A percentile compares a stretch with the other conserved stretches of the same genome.
These are phyloP conservation scores for Beauveria medogensis DNA, from an alignment of 2,329 filamentous ascomycete species.

Conservation along the genomic window DNA sequence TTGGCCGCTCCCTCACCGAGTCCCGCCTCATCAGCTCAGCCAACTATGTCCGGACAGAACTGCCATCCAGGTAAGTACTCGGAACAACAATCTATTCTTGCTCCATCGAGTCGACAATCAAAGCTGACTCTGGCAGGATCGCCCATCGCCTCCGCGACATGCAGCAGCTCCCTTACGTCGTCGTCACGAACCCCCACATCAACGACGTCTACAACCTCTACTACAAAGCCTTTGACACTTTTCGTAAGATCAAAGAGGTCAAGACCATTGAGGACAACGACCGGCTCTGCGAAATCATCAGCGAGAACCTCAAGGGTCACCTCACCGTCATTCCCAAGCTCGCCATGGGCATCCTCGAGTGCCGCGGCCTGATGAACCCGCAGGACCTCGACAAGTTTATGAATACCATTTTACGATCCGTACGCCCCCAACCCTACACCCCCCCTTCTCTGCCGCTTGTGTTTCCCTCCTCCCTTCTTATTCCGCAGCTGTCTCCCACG, in stretches of 20 bases:
- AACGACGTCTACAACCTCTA: conserved; percentile 95
- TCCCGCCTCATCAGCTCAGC: conserved; percentile 83
- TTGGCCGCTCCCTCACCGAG: conserved; percentile 88
- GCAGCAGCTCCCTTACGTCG: conserved; percentile 90
- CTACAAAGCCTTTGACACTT: conserved; percentile 89
- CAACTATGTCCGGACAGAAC: conserved; percentile 93
- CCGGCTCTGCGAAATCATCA: conserved; percentile 70
- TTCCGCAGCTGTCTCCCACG: too few species aligned
- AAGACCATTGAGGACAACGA: conserved; percentile 86
- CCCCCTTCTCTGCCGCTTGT: too few species aligned
- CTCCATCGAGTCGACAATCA: not conserved
- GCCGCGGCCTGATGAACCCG: conserved; percentile 70
- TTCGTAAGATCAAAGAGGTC: conserved; percentile 78
- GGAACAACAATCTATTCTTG: too few species aligned
- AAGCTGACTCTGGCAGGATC: conserved; percentile 45
- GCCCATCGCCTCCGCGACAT: conserved; percentile 95
- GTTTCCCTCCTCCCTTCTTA: not conserved
- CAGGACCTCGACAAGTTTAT: conserved; percentile 87
- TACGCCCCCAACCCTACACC: conserved; percentile 28
- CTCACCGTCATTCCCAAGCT: conserved; percentile 89
- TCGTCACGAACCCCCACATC: conserved; percentile 91
- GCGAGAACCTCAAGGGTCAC: conserved; percentile 75
- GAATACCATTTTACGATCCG: conserved; percentile 84
- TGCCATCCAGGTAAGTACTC: conserved; percentile 63
- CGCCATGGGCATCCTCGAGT: conserved; percentile 89